These are phyloP conservation scores for Talaromyces sp. DNA, from an alignment of 2,329 filamentous ascomycete genomes.

Conservation along the genomic window DNA sequence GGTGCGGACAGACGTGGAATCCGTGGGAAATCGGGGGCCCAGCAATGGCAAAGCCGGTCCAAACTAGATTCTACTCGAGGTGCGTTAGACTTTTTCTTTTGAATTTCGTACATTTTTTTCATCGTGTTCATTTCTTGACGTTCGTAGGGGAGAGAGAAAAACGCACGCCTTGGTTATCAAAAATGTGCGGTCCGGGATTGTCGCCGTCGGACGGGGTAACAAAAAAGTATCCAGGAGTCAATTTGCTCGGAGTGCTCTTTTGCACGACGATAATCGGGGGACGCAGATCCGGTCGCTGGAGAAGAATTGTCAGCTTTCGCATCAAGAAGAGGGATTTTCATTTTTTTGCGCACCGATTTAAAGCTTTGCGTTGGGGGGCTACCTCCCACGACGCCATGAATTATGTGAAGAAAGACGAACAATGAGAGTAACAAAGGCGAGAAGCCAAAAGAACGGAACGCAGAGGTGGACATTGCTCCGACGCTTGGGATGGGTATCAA, in stretches of 20 bases:
- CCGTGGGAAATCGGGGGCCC: constrained; percentile 48
- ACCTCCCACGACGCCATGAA: background rate
- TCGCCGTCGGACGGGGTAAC: constrained; percentile 46
- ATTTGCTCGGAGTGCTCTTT: constrained; percentile 23
- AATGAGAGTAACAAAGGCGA: background rate
- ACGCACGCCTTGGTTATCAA: constrained; percentile 45
- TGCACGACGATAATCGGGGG: constrained; percentile 32
- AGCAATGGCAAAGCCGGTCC: constrained; percentile 46
- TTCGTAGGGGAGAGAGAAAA: background rate
- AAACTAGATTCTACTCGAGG: constrained; percentile 41
- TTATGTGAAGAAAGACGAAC: background rate
- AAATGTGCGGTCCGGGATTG: constrained; percentile 49
- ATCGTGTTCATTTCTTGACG: background rate
- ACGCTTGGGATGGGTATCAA: background rate
- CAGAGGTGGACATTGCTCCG: background rate
- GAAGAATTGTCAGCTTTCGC: constrained; percentile 10
- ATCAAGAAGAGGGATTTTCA: background rate
- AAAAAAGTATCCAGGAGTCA: constrained; percentile 48
- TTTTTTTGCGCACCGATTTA: background rate
- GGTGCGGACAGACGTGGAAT: constrained; percentile 47
- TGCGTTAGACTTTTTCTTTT: background rate
- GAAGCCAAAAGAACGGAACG: background rate
- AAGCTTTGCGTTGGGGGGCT: background rate
- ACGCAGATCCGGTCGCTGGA: constrained; percentile 39
- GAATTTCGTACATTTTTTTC: background rate